Conservation (phyloP, 1,284 basidiomycete species). For the Sphagnurus paluster region DNA sequence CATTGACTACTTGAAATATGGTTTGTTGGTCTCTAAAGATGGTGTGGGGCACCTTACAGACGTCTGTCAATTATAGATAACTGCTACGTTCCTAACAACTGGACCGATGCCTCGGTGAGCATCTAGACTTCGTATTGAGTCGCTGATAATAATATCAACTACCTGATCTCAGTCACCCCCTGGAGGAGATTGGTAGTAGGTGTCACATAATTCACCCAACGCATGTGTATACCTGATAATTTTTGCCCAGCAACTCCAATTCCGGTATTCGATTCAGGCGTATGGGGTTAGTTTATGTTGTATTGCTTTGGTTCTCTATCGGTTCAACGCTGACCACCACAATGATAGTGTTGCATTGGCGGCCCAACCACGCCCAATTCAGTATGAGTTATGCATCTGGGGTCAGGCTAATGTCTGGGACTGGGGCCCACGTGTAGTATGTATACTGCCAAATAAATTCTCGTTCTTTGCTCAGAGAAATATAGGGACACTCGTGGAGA, state of each 20-base stretch:
- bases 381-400: constrained; percentile 54
- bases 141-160: background rate
- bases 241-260: constrained; percentile 48
- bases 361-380: constrained; percentile 40
- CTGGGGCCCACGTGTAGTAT: constrained; percentile 54
- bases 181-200: constrained; percentile 52
- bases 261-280: constrained; percentile 55
- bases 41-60: background rate
- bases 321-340: no score
- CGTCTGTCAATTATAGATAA: constrained; percentile 39
- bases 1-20: constrained; percentile 60
- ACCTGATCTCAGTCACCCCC: constrained; percentile 33
- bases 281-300: constrained; percentile 44
- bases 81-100: constrained; percentile 54
- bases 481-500: constrained; percentile 56
- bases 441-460: background rate
- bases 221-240: background rate
- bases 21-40: no score
- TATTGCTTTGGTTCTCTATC: background rate
- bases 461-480: background rate
- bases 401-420: constrained; percentile 51
- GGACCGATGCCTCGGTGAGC: constrained; percentile 49
- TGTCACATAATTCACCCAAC: constrained; percentile 11
- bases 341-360: constrained; percentile 43
- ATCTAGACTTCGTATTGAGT: constrained; percentile 24